Conservation (phyloP, 1,139 yeast genomes). For the Pichia sp. region DNA sequence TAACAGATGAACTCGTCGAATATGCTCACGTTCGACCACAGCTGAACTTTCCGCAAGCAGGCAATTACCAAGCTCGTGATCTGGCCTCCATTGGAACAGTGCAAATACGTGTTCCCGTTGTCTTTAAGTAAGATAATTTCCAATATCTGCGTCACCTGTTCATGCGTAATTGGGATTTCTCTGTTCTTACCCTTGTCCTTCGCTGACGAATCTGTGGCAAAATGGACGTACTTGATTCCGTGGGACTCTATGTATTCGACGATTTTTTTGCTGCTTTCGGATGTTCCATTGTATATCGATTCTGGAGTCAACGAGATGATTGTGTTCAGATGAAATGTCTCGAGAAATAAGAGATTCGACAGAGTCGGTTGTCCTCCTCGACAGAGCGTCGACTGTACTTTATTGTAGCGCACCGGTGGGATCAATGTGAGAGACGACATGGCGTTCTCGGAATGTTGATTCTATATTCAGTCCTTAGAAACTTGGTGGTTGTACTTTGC, state of each 20-base stretch:
- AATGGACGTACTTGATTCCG: constrained; percentile 53
- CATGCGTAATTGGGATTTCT: constrained; percentile 72
- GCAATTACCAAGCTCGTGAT: constrained; percentile 82
- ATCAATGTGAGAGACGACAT: constrained; percentile 38
- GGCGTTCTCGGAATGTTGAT: background rate
- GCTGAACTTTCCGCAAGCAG: constrained; percentile 74
- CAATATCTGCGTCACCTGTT: constrained; percentile 55
- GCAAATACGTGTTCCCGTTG: constrained; percentile 71
- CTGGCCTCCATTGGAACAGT: constrained; percentile 87
- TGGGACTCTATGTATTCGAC: constrained; percentile 47
- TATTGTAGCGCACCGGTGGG: constrained; percentile 78
- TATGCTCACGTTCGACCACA: constrained; percentile 88
- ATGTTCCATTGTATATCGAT: constrained; percentile 41
- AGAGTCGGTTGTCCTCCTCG: constrained; percentile 87
- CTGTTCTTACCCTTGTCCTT: constrained; percentile 64
- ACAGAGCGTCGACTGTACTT: constrained; percentile 65
- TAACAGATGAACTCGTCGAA: constrained; percentile 79
- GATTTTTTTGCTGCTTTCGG: constrained; percentile 35
- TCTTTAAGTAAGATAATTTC: constrained; percentile 56
- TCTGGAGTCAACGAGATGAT: constrained; percentile 83
- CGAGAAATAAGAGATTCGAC: constrained; percentile 68
- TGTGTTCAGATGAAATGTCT: constrained; percentile 61
- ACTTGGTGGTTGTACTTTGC: too few relatives aligned
- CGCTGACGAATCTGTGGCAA: constrained; percentile 59
- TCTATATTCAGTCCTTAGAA: too few relatives aligned